phyloP scores from a whole-genome alignment of 1,139 yeast genomes.

The Taphrina confusa region DNA sequence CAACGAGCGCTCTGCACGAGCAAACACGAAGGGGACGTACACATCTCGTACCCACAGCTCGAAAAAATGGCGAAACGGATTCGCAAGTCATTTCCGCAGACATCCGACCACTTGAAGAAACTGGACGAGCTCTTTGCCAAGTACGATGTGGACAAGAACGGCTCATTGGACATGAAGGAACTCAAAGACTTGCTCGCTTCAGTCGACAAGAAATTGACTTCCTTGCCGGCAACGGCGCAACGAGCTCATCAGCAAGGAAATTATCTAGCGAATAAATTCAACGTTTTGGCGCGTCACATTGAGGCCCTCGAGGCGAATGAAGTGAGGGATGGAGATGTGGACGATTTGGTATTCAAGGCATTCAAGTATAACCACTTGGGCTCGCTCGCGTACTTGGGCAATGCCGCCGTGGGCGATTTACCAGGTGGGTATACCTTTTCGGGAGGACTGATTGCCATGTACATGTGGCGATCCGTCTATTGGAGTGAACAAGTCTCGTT shows the following conservation, averaged over 20 bases:
- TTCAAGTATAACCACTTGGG: constrained; percentile 62
- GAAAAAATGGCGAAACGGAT: constrained; percentile 53
- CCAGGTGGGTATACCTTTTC: constrained; percentile 57
- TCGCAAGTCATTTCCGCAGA: constrained; percentile 57
- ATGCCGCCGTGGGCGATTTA: constrained; percentile 65
- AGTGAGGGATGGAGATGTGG: constrained; percentile 55
- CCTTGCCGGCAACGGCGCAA: constrained; percentile 69
- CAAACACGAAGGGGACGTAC: constrained; percentile 48
- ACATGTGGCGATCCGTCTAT: constrained; percentile 66
- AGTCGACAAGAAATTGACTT: constrained; percentile 61
- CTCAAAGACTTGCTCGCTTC: constrained; percentile 54
- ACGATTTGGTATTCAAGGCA: constrained; percentile 57
- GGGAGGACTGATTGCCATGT: constrained; percentile 66
- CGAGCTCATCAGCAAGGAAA: constrained; percentile 67
- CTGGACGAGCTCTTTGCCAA: constrained; percentile 55
- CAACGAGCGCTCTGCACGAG: constrained; percentile 50
- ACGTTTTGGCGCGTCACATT: constrained; percentile 52
- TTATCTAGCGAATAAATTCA: constrained; percentile 59
- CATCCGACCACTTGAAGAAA: constrained; percentile 57
- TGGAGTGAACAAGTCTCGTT: constrained; percentile 64
- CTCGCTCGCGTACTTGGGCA: constrained; percentile 63
- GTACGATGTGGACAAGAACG: constrained; percentile 53
- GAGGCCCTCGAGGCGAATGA: constrained; percentile 48
- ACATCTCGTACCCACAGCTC: constrained; percentile 54
- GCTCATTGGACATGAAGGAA: constrained; percentile 55